Conservation (phyloP, 441 rosid genomes). For the Kokia cookei region DNA sequence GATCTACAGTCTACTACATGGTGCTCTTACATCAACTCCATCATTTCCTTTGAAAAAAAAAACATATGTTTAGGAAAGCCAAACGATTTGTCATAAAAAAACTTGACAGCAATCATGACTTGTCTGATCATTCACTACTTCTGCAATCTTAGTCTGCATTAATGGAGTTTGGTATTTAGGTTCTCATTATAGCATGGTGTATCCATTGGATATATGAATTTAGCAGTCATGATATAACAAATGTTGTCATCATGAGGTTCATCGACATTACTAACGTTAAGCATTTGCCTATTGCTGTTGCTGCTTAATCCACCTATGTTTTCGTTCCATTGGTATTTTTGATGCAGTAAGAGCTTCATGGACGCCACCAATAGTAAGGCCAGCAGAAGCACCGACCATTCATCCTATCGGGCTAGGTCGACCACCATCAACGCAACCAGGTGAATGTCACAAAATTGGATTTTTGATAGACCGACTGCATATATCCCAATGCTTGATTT, state of each 20-base stretch:
- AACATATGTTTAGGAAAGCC: background rate
- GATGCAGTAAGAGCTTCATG: slow-evolving; percentile 5
- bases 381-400: background rate
- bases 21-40: background rate
- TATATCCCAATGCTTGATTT: slow-evolving; percentile 3
- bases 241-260: background rate
- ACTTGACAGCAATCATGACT: background rate
- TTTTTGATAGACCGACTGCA: background rate
- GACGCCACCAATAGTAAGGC: background rate
- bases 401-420: slow-evolving; percentile 1
- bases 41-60: background rate
- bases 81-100: background rate
- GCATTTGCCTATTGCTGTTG: background rate
- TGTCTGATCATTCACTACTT: background rate
- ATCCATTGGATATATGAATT: background rate
- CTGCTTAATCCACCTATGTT: background rate
- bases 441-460: slow-evolving; percentile 8
- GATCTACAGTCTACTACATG: background rate
- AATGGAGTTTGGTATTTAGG: background rate
- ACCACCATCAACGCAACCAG: slow-evolving; percentile 5
- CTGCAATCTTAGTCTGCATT: background rate
- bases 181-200: background rate
- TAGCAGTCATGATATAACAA: background rate
- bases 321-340: slow-evolving; percentile 11
- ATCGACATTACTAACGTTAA: background rate